Percentiles rank a stretch among this genome's conserved stretches.
Conservation (phyloP, 106 monocot genomes). For the Dioscorea alata region DNA sequence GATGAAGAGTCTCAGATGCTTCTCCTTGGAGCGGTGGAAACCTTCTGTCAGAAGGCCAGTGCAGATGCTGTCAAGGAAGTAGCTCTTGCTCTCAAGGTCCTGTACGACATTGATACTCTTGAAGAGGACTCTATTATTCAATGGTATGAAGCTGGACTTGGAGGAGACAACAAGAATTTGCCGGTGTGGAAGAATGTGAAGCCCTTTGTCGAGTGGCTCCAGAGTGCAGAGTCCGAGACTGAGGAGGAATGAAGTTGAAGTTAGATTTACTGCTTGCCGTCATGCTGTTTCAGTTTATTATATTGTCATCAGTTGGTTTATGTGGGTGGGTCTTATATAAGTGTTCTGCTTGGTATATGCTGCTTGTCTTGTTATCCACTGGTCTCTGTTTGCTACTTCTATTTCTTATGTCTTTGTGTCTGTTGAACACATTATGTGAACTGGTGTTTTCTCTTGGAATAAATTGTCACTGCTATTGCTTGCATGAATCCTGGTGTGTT, state of each 20-base stretch:
- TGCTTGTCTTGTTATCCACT: no score
- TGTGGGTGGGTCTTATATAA: no score
- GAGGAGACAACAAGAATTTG: constrained; percentile 19
- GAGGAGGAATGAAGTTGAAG: constrained; percentile 19
- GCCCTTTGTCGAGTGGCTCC: constrained; percentile 91
- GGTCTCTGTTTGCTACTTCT: no score
- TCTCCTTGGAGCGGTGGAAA: constrained; percentile 54
- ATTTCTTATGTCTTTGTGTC: no score
- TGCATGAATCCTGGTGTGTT: no score
- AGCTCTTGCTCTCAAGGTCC: constrained; percentile 39
- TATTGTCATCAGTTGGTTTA: no score
- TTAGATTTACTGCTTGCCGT: no score
- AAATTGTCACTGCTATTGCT: no score
- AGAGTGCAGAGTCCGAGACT: constrained; percentile 46
- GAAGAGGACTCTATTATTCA: constrained; percentile 68
- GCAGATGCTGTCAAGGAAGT: constrained; percentile 67
- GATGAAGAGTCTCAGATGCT: constrained; percentile 49
- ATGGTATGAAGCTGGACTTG: constrained; percentile 59
- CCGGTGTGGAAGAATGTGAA: constrained; percentile 64
- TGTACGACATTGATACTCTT: constrained; percentile 72
- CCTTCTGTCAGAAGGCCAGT: constrained; percentile 38
- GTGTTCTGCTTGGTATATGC: no score
- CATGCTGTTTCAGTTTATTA: no score
- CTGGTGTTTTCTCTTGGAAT: no score
- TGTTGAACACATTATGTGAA: no score